Evolutionary conservation across 768 basidiomycete species (phyloP).

Genomic region (Agrocybe chaxingu): DNA sequence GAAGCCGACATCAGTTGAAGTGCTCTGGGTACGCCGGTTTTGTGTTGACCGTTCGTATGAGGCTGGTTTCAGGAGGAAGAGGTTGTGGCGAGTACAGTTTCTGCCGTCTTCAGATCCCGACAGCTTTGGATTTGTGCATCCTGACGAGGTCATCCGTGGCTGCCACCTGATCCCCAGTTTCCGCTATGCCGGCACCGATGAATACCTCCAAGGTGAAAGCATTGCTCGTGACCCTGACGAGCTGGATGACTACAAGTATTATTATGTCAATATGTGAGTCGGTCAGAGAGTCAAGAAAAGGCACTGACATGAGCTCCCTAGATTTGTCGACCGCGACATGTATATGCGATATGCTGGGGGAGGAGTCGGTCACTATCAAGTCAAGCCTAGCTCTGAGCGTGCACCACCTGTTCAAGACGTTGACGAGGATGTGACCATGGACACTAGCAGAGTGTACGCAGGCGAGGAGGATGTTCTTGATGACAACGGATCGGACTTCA

Average conservation of each 20-base stretch:
- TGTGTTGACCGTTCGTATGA: background rate
- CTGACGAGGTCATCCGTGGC: constrained; percentile 6
- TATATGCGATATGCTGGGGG: constrained; percentile 21
- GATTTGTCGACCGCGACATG: constrained; percentile 25
- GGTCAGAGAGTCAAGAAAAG: background rate
- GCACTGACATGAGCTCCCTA: background rate
- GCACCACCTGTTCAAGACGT: no score
- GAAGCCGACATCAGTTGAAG: no score
- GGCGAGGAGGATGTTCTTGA: no score
- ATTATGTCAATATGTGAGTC: constrained; percentile 11
- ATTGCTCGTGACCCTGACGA: background rate
- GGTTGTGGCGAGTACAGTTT: constrained; percentile 7
- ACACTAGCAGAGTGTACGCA: no score
- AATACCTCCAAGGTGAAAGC: background rate
- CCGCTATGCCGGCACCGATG: background rate
- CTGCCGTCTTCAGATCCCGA: background rate
- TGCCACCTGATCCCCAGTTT: constrained; percentile 14
- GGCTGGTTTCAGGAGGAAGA: constrained; percentile 2
- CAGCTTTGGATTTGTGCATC: constrained; percentile 18
- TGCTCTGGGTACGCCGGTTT: constrained; percentile 7
- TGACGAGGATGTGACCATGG: no score
- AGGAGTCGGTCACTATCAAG: constrained; percentile 18
- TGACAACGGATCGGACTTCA: no score
- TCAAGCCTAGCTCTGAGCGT: background rate
- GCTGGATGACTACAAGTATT: constrained; percentile 3